Evolutionary conservation across 2,329 filamentous ascomycete genomes (phyloP), one percentile per base, ranked within the genome.

Genomic region (Daldinia eschscholtzii): DNA sequence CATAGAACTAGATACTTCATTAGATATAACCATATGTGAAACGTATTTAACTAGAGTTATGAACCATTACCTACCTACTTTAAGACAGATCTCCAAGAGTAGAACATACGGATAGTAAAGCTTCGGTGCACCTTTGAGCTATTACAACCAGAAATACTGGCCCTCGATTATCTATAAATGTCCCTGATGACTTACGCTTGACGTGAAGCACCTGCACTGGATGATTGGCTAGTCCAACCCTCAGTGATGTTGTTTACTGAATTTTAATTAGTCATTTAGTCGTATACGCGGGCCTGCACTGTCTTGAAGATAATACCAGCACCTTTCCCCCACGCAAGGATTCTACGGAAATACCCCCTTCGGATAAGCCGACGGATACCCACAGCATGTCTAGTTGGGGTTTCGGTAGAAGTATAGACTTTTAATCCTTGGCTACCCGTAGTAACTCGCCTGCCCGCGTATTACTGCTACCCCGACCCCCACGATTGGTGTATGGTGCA

Each of bases 391-490:
- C 39, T 30, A 33, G 23, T 30, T 53, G 55, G 50, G 58, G 48
- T 50, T 53, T 62, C 48, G 55, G 58, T 44, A 61, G 39, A 44
- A 42, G 50, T 59, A 60, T 60, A 63, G 23, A 50, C 42, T 44
- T 30, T 39, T 55, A 52, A 42, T 39, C 48, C 56, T 64, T 64
- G 60, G 65, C 39, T 18, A 26, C 42, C 59, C 64, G 59, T 57
- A 53, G 23, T 33, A 58, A n/a, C 35, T 41, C 65, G 48, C 52
- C 56, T 61, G 44, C 46, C 68, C 59, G 65, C 60, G 37, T 52
- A 41, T 12, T 44, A 41, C 42, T 68, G 26, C 52, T 52, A 68
- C 65, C 23, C 23, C 65, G 59, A 68, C 68, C 68, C 68, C 68
- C 68, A 70, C 68, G 44, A 61, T 50, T 52, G 39, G 30, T 58